Evolutionary conservation across 2,329 filamentous ascomycete species (phyloP).

Genomic region (Neonectria hederae): DNA sequence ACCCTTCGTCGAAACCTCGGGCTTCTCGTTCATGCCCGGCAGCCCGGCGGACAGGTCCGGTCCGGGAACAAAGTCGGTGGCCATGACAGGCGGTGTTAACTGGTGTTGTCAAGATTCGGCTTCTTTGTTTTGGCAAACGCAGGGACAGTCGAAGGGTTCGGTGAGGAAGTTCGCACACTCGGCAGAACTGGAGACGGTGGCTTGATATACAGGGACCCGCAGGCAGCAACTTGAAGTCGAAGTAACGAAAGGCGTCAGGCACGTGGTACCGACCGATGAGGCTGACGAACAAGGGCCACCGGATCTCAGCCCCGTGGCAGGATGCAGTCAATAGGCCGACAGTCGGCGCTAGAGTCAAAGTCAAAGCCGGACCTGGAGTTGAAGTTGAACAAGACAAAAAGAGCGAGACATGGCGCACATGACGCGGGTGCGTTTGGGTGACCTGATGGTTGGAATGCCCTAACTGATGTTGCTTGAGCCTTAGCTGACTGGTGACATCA

Average conservation of each 20-base stretch:
- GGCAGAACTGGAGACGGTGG: not conserved
- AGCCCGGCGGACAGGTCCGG: constrained; percentile 43
- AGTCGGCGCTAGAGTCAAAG: constrained; percentile 6
- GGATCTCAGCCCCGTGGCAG: constrained; percentile 5
- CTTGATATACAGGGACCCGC: constrained; percentile 12
- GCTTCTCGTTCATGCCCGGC: constrained; percentile 33
- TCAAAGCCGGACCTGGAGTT: constrained; percentile 1
- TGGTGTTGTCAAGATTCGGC: not conserved
- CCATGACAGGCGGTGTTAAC: constrained; percentile 35
- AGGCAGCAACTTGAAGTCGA: not conserved
- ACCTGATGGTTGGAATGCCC: constrained; percentile 3
- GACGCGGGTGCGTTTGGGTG: constrained; percentile 26
- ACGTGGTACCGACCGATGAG: constrained; percentile 16
- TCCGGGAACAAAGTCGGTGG: constrained; percentile 41
- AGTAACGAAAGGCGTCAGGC: not conserved
- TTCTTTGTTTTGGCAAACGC: not conserved
- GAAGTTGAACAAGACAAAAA: constrained; percentile 19
- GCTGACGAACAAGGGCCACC: not conserved
- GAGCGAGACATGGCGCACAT: constrained; percentile 40
- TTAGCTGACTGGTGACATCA: constrained; percentile 38
- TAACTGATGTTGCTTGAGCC: constrained; percentile 13
- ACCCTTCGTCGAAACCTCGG: constrained; percentile 12
- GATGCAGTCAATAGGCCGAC: not conserved
- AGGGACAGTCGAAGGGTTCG: constrained; percentile 2
- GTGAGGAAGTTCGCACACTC: not conserved